Percentiles rank a stretch among this genome's conserved stretches.
Evolutionary conservation across 352 stramenopile species (phyloP).

Genomic region (Pythium coloratum): DNA sequence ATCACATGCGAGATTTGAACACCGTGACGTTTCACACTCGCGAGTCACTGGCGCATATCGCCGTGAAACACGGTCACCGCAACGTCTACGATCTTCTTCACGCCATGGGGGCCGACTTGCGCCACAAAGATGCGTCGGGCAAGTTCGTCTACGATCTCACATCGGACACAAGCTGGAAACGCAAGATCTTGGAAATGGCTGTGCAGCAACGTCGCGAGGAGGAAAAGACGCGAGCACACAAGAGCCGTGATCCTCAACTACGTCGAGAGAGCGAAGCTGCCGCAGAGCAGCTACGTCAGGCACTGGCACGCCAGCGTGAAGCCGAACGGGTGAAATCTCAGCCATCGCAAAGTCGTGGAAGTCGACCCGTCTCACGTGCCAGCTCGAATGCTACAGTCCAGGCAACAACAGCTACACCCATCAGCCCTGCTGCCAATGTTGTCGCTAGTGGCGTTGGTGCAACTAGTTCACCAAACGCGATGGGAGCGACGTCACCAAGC

Average conservation of each 20-base stretch:
- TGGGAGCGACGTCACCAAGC: neutral
- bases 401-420: neutral
- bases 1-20: conserved; percentile 20
- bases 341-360: neutral
- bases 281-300: neutral
- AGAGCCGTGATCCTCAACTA: conserved; percentile 4
- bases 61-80: conserved; percentile 15
- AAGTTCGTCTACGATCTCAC: conserved; percentile 7
- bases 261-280: neutral
- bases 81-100: conserved; percentile 7
- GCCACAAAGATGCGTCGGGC: neutral
- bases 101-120: conserved; percentile 5
- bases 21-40: conserved; percentile 16
- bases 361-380: neutral
- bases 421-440: neutral
- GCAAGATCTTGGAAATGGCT: conserved; percentile 3
- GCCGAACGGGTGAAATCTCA: neutral
- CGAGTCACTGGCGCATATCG: conserved; percentile 19
- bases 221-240: neutral
- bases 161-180: conserved; percentile 1
- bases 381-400: neutral
- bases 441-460: too few relatives aligned
- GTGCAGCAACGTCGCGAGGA: neutral
- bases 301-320: neutral
- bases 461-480: neutral